Evolutionary conservation across 257 asterid species (phyloP), one percentile per base, ranked within the genome.

Genomic region (Parsonsia alboflavescens): DNA sequence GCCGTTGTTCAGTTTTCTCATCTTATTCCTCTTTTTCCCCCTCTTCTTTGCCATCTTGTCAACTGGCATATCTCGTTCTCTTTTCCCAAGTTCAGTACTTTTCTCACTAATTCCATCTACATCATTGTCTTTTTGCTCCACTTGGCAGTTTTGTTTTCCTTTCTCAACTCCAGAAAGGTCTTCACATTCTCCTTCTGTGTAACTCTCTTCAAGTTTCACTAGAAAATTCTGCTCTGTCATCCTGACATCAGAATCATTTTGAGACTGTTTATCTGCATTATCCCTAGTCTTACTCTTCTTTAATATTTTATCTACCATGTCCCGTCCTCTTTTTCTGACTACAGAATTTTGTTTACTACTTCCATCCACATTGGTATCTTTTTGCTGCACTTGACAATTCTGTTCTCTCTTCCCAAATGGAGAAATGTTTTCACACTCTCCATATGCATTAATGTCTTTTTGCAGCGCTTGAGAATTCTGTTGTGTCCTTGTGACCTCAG

Each of bases 1-100:
- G 28, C 50, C 61, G 5, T 75, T 8, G 33, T 67, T 75, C 22
- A 44, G n/a, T 71, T 62, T 71, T 70, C 76, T 49, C 30, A 42
- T 63, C 26, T 63, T 62, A n/a, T 54, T 62, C 33, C 7, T 49
- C 61, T 52, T 49, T 33, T 33, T 33, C 39, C 39, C 3, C 70
- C 49, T 41, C 26, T 74, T 36, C 36, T 42, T 73, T 1, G 26
- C 15, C 6, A 6, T 24, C 3, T 26, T 19, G 33, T 42, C 16
- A 17, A 16, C 58, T 16, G 73, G 36, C 24, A 4, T 49, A 1
- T 68, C 73, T 46, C 19, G 39, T 19, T 48, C 58, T 26, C 59
- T 22, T 24, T 46, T 46, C 57, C 73, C 7, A 21, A 0, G 41
- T 45, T 21, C 58, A 48, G n/a, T 11, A 24, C 0, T 26, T 1